Evolutionary conservation across 164 flowering plant genomes (phyloP).

Genomic region (Annona squamosa): DNA sequence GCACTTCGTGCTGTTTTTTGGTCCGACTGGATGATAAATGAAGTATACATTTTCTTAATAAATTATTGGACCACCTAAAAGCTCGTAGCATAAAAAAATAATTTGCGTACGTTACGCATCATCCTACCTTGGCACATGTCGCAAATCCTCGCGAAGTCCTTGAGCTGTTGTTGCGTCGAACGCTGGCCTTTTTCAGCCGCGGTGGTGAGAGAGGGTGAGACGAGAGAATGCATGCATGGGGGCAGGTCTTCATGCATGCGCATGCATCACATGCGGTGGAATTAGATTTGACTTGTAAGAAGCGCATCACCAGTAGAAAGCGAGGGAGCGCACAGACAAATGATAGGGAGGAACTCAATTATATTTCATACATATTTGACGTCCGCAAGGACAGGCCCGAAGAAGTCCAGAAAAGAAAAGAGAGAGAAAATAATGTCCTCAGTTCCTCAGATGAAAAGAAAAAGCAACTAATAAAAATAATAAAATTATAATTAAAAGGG

Average conservation of each 20-base stretch:
- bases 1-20: too few species aligned
- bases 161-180: too few species aligned
- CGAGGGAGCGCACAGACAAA: neutral
- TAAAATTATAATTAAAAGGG: neutral
- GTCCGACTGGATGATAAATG: too few species aligned
- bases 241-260: neutral
- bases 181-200: too few species aligned
- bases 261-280: neutral
- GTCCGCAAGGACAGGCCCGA: constrained; percentile 24
- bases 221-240: neutral
- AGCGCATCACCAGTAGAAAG: neutral
- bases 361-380: constrained; percentile 24
- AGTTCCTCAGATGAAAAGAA: neutral
- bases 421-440: neutral
- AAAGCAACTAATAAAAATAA: neutral
- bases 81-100: too few species aligned
- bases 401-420: neutral
- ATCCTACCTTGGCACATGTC: too few species aligned
- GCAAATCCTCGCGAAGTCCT: too few species aligned
- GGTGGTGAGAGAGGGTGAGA: neutral
- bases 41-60: too few species aligned
- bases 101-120: too few species aligned
- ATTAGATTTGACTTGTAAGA: constrained; percentile 21
- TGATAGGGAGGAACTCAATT: constrained; percentile 12
- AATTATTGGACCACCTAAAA: too few species aligned